Evolutionary conservation across 768 basidiomycete genomes (phyloP).

Genomic region (Mycena vulgaris): DNA sequence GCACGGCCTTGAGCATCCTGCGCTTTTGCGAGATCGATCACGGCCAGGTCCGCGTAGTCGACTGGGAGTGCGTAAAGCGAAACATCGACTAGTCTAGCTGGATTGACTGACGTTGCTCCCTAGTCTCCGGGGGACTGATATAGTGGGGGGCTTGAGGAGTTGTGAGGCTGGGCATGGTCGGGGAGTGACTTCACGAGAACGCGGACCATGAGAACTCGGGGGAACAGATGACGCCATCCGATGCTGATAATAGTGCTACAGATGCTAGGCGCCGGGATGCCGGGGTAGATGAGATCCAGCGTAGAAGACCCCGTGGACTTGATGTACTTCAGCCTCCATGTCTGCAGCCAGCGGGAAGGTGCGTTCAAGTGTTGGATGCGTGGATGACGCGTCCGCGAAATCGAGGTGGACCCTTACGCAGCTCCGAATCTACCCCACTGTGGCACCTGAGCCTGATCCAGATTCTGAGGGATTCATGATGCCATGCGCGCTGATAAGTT

Average conservation of each 20-base stretch:
- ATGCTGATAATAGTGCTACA: not conserved
- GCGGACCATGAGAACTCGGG: not conserved
- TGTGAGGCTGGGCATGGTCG: conserved; percentile 50
- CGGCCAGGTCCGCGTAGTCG: conserved; percentile 64
- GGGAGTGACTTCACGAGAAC: not conserved
- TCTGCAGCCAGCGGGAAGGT: too few relatives aligned
- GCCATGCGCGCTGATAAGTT: too few relatives aligned
- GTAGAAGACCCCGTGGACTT: too few relatives aligned
- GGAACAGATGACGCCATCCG: conserved; percentile 19
- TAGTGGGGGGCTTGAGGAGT: conserved; percentile 56
- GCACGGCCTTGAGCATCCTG: conserved; percentile 54
- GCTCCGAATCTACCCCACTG: too few relatives aligned
- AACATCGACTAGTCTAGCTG: not conserved
- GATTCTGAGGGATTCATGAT: too few relatives aligned
- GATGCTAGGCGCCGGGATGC: not conserved
- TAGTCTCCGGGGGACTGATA: conserved; percentile 51
- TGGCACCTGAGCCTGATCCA: too few relatives aligned
- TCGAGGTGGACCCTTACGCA: too few relatives aligned
- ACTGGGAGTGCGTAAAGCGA: conserved; percentile 46
- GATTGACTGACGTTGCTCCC: conserved; percentile 50
- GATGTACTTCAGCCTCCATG: too few relatives aligned
- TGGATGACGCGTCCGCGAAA: too few relatives aligned
- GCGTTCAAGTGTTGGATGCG: too few relatives aligned
- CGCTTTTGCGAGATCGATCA: conserved; percentile 65
- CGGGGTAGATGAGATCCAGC: too few relatives aligned